Conservation (phyloP, 2,329 filamentous ascomycete genomes). For the Neonectria ditissima region DNA sequence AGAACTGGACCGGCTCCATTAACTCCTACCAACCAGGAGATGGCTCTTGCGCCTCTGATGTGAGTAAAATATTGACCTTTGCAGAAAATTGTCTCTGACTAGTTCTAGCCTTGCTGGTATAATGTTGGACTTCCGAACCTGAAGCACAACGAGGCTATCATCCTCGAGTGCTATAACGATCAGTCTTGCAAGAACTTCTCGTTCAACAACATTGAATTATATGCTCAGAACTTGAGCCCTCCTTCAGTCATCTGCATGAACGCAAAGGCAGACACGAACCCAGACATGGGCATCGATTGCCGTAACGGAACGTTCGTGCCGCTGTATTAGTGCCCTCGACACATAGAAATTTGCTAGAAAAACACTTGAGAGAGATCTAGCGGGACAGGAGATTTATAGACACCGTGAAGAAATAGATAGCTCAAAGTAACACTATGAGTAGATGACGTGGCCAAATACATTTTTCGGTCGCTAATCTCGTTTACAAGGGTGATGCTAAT, state of each 20-base stretch:
- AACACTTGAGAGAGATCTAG: too few relatives aligned
- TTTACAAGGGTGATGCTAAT: too few relatives aligned
- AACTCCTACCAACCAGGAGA: conserved; percentile 26
- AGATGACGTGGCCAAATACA: background rate
- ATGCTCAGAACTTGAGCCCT: conserved; percentile 19
- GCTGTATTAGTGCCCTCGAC: conserved; percentile 5
- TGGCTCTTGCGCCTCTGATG: conserved; percentile 24
- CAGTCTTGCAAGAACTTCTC: conserved; percentile 25
- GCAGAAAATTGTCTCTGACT: background rate
- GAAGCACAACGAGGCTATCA: conserved; percentile 25
- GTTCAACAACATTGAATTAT: conserved; percentile 21
- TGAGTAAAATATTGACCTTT: background rate
- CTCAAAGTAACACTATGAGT: background rate
- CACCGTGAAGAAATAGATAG: background rate
- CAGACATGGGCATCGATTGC: conserved; percentile 21
- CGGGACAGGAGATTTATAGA: background rate
- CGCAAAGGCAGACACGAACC: conserved; percentile 15
- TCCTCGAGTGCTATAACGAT: conserved; percentile 26
- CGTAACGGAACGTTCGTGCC: conserved; percentile 22
- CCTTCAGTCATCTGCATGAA: conserved; percentile 27
- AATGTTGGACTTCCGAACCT: conserved; percentile 24
- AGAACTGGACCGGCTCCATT: conserved; percentile 24
- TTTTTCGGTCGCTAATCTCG: background rate
- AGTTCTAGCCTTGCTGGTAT: conserved; percentile 20
- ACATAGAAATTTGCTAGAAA: background rate